These are phyloP conservation scores for Takashimella koratensis DNA, from an alignment of 1,284 basidiomycete species.

Conservation along the genomic window DNA sequence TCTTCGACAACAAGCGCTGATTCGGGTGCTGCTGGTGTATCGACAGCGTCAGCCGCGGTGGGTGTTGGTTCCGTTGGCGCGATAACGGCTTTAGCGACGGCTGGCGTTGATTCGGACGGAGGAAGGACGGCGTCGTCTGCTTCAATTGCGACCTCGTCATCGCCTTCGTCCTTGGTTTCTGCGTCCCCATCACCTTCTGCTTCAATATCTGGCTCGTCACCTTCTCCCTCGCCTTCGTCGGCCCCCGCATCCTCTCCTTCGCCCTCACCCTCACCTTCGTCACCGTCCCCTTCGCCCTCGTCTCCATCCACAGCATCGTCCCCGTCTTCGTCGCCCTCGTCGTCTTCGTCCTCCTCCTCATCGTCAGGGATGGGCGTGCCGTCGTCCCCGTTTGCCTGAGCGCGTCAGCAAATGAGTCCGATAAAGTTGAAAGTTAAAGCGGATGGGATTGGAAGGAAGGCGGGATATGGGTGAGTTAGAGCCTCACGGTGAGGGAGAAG, in stretches of 20 bases:
- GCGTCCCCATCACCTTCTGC: constrained; percentile 3
- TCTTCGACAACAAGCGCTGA: not conserved
- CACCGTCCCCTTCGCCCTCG: constrained; percentile 1
- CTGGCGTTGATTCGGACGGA: constrained; percentile 4
- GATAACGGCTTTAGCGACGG: not conserved
- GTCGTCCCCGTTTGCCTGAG: not conserved
- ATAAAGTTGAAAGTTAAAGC: too few relatives aligned
- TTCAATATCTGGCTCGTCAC: constrained; percentile 11
- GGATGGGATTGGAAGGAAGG: constrained; percentile 6
- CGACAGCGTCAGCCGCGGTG: not conserved
- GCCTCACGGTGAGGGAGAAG: not conserved
- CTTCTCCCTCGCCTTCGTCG: constrained; percentile 5
- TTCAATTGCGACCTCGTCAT: not conserved
- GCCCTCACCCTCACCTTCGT: constrained; percentile 4
- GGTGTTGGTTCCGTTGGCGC: not conserved
- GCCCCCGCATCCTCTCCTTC: not conserved
- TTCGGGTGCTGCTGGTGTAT: not conserved
- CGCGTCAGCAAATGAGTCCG: not conserved
- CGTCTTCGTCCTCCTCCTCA: constrained; percentile 5
- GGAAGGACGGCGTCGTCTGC: not conserved
- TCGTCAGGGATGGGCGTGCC: constrained; percentile 11
- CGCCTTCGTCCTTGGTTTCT: not conserved
- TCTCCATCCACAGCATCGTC: not conserved
- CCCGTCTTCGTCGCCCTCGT: not conserved
- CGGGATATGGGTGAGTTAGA: not conserved